Base-by-base conservation (phyloP, 805 yeast genomes). In the Yueomyces sinensis region DNA sequence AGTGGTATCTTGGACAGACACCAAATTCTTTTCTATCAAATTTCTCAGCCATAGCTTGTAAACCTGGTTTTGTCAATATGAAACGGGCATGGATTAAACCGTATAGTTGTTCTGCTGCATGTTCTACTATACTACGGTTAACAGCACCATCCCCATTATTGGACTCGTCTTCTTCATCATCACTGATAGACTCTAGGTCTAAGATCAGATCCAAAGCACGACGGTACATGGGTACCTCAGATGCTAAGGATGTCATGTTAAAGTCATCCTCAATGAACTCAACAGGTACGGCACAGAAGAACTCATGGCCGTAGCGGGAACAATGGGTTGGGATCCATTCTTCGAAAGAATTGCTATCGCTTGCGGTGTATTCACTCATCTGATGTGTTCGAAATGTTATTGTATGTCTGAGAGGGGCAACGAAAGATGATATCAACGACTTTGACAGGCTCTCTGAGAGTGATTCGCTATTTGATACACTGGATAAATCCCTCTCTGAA, bases 221-320 rank as follows among this genome's bases (percentile, higher is more conserved):
- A 49, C 89, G 65, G 57, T 87, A 91, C 53, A 77, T 82, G 4
- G 96, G 94, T 9, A 91, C 95, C 38, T 82, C 74, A 43, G 77
- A 70, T 23, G 80, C 68, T 34, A 91, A 66, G 1, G 97, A 96
- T 1, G 97, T 87, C 49, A 91, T 67, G 54, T 91, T 91, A 67
- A 91, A 91, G 45, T 91, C 97, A 58, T 91, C 98, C 48, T 87
- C 96, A 40, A 91, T 83, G 57, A 86, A 91, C 33, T 84, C 95
- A 32, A 82, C 84, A 1, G 86, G 70, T 5, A 91, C 95, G 46
- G 87, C 93, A 30, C 87, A 94, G 56, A 86, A 86, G 55, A 77
- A 89, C 52, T 91, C 93, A 54, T 82, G 89, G 17, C 89, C 89
- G 49, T 77, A 79, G 46, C 74, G 63, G 32, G 79, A 70, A 52